These are phyloP conservation scores for Kwoniella bestiolae DNA, from an alignment of 768 basidiomycete genomes.

Conservation along the genomic window DNA sequence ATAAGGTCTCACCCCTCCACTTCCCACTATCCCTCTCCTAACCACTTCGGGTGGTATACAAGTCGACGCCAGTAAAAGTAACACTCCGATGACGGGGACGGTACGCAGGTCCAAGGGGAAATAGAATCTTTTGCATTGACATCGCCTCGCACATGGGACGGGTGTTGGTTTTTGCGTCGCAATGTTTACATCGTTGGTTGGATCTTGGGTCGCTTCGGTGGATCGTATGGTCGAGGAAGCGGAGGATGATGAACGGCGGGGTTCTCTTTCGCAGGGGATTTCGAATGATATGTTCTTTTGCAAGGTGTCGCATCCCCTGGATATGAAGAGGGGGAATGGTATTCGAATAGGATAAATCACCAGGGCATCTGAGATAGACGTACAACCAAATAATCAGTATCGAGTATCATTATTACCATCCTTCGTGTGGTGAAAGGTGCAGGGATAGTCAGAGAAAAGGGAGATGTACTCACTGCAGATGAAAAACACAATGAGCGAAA, in stretches of 20 bases:
- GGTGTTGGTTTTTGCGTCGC: neutral
- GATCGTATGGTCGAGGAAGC: neutral
- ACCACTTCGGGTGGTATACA: conserved; percentile 62
- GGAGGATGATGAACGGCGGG: neutral
- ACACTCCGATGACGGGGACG: conserved; percentile 59
- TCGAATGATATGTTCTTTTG: neutral
- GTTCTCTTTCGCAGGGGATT: conserved; percentile 2
- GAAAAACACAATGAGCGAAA: conserved; percentile 58
- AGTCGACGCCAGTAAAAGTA: conserved; percentile 58
- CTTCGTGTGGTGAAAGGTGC: too few species aligned
- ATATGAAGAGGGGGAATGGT: conserved; percentile 46
- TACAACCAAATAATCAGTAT: too few species aligned
- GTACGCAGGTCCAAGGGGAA: conserved; percentile 55
- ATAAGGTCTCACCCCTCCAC: conserved; percentile 80
- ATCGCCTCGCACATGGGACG: conserved; percentile 5
- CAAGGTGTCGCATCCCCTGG: conserved; percentile 8
- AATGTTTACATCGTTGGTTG: neutral
- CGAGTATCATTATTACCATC: too few species aligned
- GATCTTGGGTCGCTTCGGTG: neutral
- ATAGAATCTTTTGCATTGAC: conserved; percentile 16
- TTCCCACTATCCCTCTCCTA: conserved; percentile 76
- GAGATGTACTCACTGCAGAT: conserved; percentile 55
- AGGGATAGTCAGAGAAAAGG: neutral
- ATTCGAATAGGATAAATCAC: conserved; percentile 58
- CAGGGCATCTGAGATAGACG: conserved; percentile 57